Evolutionary conservation across 306 rosid genomes (phyloP), one percentile per base, ranked within the genome.

Genomic region (Benincasa hispida): DNA sequence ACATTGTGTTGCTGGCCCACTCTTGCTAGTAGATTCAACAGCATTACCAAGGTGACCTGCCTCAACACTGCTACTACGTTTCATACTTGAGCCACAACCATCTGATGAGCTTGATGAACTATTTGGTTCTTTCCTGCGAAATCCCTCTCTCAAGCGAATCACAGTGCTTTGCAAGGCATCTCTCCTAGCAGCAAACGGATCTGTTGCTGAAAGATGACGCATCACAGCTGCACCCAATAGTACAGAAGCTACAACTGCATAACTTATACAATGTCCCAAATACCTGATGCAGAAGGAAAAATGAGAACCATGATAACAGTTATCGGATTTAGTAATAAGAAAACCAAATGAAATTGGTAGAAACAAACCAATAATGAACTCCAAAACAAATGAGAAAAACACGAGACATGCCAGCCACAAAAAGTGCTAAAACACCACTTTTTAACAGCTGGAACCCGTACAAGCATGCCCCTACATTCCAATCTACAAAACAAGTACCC

Each of bases 121-220:
- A 77, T 92, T 95, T 45, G 91, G 99, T 79, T 95, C 99, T 80
- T 92, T 95, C 77, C 84, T 92, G 65, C 93, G 99, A 60, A 95
- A 95, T 6, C 99, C 99, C 91, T 95, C 97, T 81, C 99, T 89
- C 81, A 95, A 86, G 63, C 99, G 99, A 80, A 92, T 83, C 80
- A 95, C 99, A 13, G 99, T 95, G 83, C 99, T 92, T 76, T 90
- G 98, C 78, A 95, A 86, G 81, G 99, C 99, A 90, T 92, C 99
- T 83, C 99, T 89, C 78, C 99, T 95, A 62, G 98, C 99, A 73
- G 93, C 99, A 70, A 92, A 90, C 34, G 99, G 99, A 77, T 92
- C 92, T 45, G 87, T 85, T 30, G 84, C 89, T 25, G 99, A 92
- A 57, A 95, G 87, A 86, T 92, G 97, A 69, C 99, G 98, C 85